Conservation (phyloP, 2,329 filamentous ascomycete genomes). For the Sporothrix curviconia region DNA sequence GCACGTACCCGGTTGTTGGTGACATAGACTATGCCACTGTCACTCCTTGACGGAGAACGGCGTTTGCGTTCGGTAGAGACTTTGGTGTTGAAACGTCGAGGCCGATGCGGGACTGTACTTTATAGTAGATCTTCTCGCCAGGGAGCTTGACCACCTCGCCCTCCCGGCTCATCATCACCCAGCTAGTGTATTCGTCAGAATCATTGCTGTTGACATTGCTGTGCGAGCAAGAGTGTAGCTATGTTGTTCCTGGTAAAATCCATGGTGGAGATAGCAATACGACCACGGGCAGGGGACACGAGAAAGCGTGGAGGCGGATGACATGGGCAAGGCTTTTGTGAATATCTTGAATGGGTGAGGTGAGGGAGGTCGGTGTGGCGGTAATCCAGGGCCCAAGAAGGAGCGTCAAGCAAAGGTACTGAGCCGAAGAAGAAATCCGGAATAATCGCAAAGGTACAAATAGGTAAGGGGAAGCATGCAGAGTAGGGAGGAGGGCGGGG, state of each 20-base stretch:
- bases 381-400: too few relatives aligned
- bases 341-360: too few relatives aligned
- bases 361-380: too few relatives aligned
- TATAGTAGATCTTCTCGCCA: conserved; percentile 74
- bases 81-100: conserved; percentile 67
- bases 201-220: conserved; percentile 35
- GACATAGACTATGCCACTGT: conserved; percentile 68
- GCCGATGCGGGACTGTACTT: conserved; percentile 70
- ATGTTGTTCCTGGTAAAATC: conserved; percentile 22
- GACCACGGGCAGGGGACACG: conserved; percentile 5
- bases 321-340: neutral
- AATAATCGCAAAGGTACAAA: neutral
- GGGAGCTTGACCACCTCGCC: conserved; percentile 76
- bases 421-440: neutral
- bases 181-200: conserved; percentile 55
- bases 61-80: conserved; percentile 55
- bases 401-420: too few relatives aligned
- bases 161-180: conserved; percentile 82
- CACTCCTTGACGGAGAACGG: conserved; percentile 65
- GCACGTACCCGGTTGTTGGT: conserved; percentile 72
- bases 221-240: conserved; percentile 38
- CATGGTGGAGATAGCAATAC: conserved; percentile 12
- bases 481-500: neutral
- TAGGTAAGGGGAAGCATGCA: neutral
- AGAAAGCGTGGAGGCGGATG: conserved; percentile 14